phyloP scores from a whole-genome alignment of 2,329 filamentous ascomycete species.

The Oidium heveae region DNA sequence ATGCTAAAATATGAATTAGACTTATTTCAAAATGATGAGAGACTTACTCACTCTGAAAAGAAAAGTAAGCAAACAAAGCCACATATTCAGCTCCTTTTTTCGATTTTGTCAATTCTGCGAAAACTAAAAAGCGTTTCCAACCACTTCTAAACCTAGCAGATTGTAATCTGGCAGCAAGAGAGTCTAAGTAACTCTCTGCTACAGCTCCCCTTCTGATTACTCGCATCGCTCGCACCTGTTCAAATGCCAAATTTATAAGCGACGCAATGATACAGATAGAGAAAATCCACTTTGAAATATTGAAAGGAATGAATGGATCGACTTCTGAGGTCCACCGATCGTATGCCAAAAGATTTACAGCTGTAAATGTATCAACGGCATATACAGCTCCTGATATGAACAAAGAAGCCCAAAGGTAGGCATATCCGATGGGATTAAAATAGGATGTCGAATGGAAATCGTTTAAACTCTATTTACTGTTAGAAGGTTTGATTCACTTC shows the following conservation, averaged over 20 bases:
- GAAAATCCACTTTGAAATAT: conserved; percentile 85
- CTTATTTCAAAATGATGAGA: not conserved
- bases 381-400: conserved; percentile 65
- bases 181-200: conserved; percentile 77
- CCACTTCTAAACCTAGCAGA: conserved; percentile 55
- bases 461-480: conserved; percentile 22
- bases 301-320: conserved; percentile 48
- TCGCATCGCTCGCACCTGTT: conserved; percentile 53
- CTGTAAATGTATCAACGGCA: conserved; percentile 75
- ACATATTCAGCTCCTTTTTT: conserved; percentile 50
- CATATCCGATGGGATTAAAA: conserved; percentile 55
- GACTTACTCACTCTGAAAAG: conserved; percentile 28
- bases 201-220: conserved; percentile 71
- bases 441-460: conserved; percentile 75
- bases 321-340: conserved; percentile 73
- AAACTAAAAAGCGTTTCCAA: conserved; percentile 59
- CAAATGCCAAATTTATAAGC: conserved; percentile 55
- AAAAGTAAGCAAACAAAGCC: conserved; percentile 47
- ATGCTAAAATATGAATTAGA: conserved; percentile 26
- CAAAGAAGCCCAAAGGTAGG: conserved; percentile 60
- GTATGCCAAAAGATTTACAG: conserved; percentile 72
- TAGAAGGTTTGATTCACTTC: not conserved
- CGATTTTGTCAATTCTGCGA: conserved; percentile 45
- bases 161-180: conserved; percentile 61
- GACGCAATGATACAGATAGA: conserved; percentile 77